Conservation (phyloP, 1,139 yeast genomes). For the Protomyces gravidus region DNA sequence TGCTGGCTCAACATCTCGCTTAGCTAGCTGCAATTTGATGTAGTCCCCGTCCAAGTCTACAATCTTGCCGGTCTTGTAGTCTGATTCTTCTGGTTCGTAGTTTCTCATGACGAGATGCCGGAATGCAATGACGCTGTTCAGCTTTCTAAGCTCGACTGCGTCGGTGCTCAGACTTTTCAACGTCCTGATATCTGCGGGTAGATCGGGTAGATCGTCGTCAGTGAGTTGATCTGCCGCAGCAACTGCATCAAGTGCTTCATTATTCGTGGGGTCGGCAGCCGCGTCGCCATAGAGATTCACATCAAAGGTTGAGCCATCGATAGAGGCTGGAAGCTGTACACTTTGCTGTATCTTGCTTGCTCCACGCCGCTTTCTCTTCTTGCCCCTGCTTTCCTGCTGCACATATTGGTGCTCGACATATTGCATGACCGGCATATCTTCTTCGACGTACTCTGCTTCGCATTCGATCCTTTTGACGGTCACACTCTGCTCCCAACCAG, state of each 20-base stretch:
- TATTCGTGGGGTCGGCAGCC: not conserved
- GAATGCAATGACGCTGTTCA: slow-evolving; percentile 14
- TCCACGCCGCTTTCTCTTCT: slow-evolving; percentile 12
- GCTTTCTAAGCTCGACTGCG: not conserved
- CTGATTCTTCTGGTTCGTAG: slow-evolving; percentile 5
- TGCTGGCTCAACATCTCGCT: slow-evolving; percentile 10
- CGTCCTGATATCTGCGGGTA: not conserved
- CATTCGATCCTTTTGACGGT: slow-evolving; percentile 21
- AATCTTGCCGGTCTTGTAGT: slow-evolving; percentile 12
- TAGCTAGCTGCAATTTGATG: slow-evolving; percentile 7
- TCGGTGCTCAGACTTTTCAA: not conserved
- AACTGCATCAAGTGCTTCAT: not conserved
- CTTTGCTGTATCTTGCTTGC: not conserved
- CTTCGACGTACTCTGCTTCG: slow-evolving; percentile 9
- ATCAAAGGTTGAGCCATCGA: not conserved
- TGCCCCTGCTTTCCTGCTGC: not conserved
- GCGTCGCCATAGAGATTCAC: slow-evolving; percentile 23
- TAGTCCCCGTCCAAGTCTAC: not conserved
- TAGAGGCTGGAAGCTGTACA: not conserved
- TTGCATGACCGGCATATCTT: slow-evolving; percentile 10
- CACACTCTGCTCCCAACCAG: slow-evolving; percentile 15
- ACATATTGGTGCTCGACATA: slow-evolving; percentile 8
- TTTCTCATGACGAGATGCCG: slow-evolving; percentile 20
- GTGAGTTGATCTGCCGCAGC: not conserved
- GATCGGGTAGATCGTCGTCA: not conserved